Conservation (phyloP, 306 rosid genomes). For the Gastrolobium bilobum region DNA sequence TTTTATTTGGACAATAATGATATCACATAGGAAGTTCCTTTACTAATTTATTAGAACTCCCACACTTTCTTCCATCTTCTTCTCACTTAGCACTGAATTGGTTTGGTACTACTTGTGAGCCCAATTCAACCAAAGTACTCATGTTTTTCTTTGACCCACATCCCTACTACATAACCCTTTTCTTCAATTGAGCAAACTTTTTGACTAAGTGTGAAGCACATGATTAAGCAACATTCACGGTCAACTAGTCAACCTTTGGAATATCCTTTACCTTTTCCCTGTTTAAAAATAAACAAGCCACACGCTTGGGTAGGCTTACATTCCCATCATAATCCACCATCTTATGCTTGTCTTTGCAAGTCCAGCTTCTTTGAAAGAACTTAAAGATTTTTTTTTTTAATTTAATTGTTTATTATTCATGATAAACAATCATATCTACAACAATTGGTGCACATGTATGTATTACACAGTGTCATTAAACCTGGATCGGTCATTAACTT, state of each 20-base stretch:
- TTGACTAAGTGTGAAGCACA: conserved; percentile 23
- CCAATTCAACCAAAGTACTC: conserved; percentile 38
- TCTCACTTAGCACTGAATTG: conserved; percentile 33
- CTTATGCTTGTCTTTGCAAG: conserved; percentile 8
- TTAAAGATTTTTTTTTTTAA: neutral
- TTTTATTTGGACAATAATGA: conserved; percentile 37
- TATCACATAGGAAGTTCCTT: conserved; percentile 25
- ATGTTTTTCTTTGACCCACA: conserved; percentile 38
- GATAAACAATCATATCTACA: neutral
- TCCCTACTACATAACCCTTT: conserved; percentile 21
- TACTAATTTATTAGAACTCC: conserved; percentile 35
- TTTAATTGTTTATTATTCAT: neutral
- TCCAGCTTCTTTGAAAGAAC: neutral
- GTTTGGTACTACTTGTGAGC: conserved; percentile 22
- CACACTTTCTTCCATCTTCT: conserved; percentile 9
- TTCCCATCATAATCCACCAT: conserved; percentile 48
- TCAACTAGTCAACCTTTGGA: conserved; percentile 39
- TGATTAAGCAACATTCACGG: conserved; percentile 9
- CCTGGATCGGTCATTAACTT: too few species aligned
- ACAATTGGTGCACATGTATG: too few species aligned
- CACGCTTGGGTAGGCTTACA: conserved; percentile 56
- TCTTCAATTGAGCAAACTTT: conserved; percentile 28
- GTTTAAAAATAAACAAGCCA: conserved; percentile 5
- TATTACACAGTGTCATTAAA: too few species aligned
- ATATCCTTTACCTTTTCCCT: neutral